Conservation (phyloP, 2,329 filamentous ascomycete species). For the Chaetomium sp. region DNA sequence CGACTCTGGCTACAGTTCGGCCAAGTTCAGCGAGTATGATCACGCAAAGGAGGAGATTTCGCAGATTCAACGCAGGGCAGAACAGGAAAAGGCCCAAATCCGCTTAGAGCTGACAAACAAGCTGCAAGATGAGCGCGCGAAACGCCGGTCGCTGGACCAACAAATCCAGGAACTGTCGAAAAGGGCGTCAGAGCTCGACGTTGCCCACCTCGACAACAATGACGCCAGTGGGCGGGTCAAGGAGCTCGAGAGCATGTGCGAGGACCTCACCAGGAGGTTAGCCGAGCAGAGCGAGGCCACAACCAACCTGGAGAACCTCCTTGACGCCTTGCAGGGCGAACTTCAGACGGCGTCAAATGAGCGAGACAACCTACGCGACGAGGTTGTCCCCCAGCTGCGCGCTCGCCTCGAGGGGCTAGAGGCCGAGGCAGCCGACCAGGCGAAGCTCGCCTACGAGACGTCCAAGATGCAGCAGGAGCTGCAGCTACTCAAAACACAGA, state of each 20-base stretch:
- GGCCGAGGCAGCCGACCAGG: constrained; percentile 69
- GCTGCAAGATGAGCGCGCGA: constrained; percentile 80
- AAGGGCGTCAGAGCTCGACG: constrained; percentile 66
- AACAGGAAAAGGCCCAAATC: constrained; percentile 88
- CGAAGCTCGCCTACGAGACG: constrained; percentile 76
- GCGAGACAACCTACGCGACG: constrained; percentile 87
- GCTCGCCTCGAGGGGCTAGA: constrained; percentile 79
- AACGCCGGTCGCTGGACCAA: constrained; percentile 74
- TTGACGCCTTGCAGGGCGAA: constrained; percentile 80
- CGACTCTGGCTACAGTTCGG: constrained; percentile 86
- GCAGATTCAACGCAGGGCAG: constrained; percentile 76
- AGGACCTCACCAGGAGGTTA: constrained; percentile 80
- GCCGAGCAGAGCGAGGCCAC: constrained; percentile 84
- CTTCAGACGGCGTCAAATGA: constrained; percentile 82
- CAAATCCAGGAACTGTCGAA: constrained; percentile 83
- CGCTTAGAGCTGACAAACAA: constrained; percentile 83
- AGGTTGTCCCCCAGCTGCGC: constrained; percentile 77
- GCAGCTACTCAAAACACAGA: constrained; percentile 59
- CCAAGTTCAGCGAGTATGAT: constrained; percentile 71
- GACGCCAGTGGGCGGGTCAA: constrained; percentile 65
- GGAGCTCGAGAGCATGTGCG: constrained; percentile 78
- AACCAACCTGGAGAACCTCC: constrained; percentile 89
- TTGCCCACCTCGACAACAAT: constrained; percentile 57
- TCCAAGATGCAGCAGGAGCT: constrained; percentile 87
- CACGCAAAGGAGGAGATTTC: constrained; percentile 73